A percentile compares a stretch with the other conserved stretches of the same genome.
These are phyloP conservation scores for Didymosphaeria variabile DNA, from an alignment of 2,329 filamentous ascomycete species.

Conservation along the genomic window DNA sequence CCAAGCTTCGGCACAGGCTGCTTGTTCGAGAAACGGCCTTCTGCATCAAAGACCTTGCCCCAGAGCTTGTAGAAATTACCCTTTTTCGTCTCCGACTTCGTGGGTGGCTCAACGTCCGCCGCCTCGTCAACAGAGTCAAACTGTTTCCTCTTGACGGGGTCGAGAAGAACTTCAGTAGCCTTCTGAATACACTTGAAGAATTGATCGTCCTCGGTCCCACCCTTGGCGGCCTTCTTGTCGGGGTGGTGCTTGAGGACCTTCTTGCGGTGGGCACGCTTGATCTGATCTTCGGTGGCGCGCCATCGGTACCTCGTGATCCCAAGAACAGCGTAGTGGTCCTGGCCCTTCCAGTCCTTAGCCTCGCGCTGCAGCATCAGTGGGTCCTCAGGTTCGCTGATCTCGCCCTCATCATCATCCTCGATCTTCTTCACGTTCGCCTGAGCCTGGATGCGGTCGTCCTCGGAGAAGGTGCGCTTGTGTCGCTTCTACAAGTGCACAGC, in stretches of 20 bases:
- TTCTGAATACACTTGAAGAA: slow-evolving; percentile 99
- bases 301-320: slow-evolving; percentile 91
- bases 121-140: slow-evolving; percentile 96
- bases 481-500: slow-evolving; percentile 63
- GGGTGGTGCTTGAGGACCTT: slow-evolving; percentile 99
- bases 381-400: slow-evolving; percentile 94
- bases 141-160: slow-evolving; percentile 91
- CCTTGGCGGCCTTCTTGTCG: slow-evolving; percentile 95
- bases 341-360: slow-evolving; percentile 99
- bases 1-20: slow-evolving; percentile 91
- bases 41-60: slow-evolving; percentile 87
- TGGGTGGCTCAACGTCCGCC: slow-evolving; percentile 89
- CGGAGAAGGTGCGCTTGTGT: slow-evolving; percentile 97
- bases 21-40: slow-evolving; percentile 89
- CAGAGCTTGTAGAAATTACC: slow-evolving; percentile 96
- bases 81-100: slow-evolving; percentile 87
- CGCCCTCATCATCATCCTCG: slow-evolving; percentile 87
- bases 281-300: slow-evolving; percentile 95
- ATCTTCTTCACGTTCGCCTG: slow-evolving; percentile 95
- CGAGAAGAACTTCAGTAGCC: slow-evolving; percentile 90
- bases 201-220: slow-evolving; percentile 88
- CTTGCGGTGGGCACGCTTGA: slow-evolving; percentile 98
- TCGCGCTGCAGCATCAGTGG: slow-evolving; percentile 90
- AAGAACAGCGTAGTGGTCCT: slow-evolving; percentile 98
- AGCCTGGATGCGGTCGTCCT: slow-evolving; percentile 97